phyloP scores from a whole-genome alignment of 2,329 filamentous ascomycete genomes.

The Ascochyta clinopodiicola region DNA sequence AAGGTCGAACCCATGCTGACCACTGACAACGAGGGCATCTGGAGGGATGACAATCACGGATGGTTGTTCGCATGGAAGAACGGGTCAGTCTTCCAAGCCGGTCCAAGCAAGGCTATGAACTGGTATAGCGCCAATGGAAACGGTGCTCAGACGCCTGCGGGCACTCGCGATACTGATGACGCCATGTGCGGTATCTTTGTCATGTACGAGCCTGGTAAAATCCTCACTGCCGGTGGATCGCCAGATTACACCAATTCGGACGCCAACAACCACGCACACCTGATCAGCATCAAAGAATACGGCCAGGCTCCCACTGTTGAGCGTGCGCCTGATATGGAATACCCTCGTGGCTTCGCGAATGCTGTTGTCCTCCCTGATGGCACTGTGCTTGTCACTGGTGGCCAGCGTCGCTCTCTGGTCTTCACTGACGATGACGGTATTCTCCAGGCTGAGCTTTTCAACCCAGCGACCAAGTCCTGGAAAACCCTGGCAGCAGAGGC shows the following conservation, averaged over 20 bases:
- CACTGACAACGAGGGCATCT: constrained; percentile 29
- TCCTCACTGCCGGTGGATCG: constrained; percentile 33
- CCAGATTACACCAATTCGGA: constrained; percentile 31
- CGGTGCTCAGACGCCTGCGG: constrained; percentile 26
- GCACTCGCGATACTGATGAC: constrained; percentile 27
- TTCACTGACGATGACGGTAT: constrained; percentile 33
- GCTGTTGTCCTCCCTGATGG: constrained; percentile 38
- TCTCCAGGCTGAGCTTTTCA: constrained; percentile 34
- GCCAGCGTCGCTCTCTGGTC: constrained; percentile 30
- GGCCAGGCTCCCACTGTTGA: constrained; percentile 27
- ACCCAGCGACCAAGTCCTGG: constrained; percentile 34
- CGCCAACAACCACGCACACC: constrained; percentile 29
- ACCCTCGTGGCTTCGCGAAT: constrained; percentile 33
- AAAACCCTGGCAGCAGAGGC: constrained; percentile 29
- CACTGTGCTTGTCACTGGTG: constrained; percentile 35
- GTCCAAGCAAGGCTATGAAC: constrained; percentile 33
- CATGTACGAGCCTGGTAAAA: constrained; percentile 38
- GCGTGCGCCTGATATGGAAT: constrained; percentile 34
- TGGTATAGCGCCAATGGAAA: constrained; percentile 33
- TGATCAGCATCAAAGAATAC: constrained; percentile 30
- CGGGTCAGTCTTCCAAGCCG: constrained; percentile 31
- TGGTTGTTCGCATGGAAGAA: constrained; percentile 35
- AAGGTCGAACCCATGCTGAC: constrained; percentile 30
- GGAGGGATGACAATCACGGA: constrained; percentile 34
- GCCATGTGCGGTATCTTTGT: constrained; percentile 35